Evolutionary conservation across 495 filamentous ascomycete species (phyloP), one percentile per base, ranked within the genome.

Genomic region (Thermochaetoides thermophila): DNA sequence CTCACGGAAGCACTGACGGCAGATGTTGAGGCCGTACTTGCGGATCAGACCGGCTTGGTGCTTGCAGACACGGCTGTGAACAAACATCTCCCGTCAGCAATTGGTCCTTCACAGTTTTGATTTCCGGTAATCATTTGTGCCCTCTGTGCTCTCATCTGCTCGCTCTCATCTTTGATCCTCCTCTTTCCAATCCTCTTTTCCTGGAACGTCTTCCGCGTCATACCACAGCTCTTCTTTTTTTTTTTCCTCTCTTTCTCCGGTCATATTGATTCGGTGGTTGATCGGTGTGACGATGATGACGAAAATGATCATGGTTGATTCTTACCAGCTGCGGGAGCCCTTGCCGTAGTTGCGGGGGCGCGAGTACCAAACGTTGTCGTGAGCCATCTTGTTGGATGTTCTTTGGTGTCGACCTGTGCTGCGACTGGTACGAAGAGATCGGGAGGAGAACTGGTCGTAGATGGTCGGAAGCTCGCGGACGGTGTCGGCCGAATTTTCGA

Each of bases 1-100:
- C 76, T 97, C 89, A 56, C 89, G 69, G 76, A 97, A 97, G 78
- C 89, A 96, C 69, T 97, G 86, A 74, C 85, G 81, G 80, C 87
- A 95, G 74, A 96, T 87, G 68, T 95, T 86, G 56, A 97, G 74
- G 59, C 86, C 86, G 71, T 95, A 95, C 69, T 95, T 95, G 71
- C 85, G 82, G 75, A 95, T 87, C 42, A 95, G 72, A 84, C 85
- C 85, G 48, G 84, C 86, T 55, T 68, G 70, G 78, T 94, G 84
- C 45, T 81, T 76, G 76, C 85, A 94, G 66, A 95, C 85, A 58
- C 85, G 86, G 78, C 85, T 89, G 50, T 67, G 25, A 9, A 12
- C n/a, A 7, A 5, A 16, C 19, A 2, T 25, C 13, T n/a, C 13
- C 19, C 20, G 44, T 46, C 45, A 50, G 46, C 39, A 45, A 11